A percentile compares a stretch with the other conserved stretches of the same genome.
These are phyloP conservation scores for Arabidopsis suecica DNA, from an alignment of 345 rosid species.

Conservation along the genomic window DNA sequence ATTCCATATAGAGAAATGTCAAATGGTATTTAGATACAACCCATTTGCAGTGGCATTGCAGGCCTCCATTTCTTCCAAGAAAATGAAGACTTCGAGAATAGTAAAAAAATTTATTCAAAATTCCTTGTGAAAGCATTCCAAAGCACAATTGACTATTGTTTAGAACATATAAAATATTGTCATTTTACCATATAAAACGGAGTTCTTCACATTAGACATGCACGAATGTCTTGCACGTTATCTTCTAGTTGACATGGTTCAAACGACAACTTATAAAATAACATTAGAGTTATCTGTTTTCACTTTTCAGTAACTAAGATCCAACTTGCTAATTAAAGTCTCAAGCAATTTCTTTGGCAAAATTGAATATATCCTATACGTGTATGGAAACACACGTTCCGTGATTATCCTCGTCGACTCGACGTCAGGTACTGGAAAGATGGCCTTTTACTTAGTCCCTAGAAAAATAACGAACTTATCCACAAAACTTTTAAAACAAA, in stretches of 20 bases:
- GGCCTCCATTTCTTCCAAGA: too few species aligned
- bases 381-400: conserved; percentile 31
- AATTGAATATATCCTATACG: background rate
- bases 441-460: too few species aligned
- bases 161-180: too few species aligned
- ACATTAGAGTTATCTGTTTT: background rate
- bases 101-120: background rate
- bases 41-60: conserved; percentile 7
- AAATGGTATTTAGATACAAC: conserved; percentile 13
- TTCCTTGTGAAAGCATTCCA: too few species aligned
- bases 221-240: conserved; percentile 10
- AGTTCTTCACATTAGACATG: too few species aligned
- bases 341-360: background rate
- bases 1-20: conserved; percentile 7
- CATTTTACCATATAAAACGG: too few species aligned
- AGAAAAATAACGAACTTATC: too few species aligned
- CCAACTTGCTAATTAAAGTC: conserved; percentile 3
- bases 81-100: too few species aligned
- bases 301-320: background rate
- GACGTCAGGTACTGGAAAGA: too few species aligned
- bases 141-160: too few species aligned
- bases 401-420: too few species aligned
- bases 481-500: too few species aligned
- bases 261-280: background rate
- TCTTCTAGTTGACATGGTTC: conserved; percentile 14